Evolutionary conservation across 1,284 basidiomycete genomes (phyloP).

Genomic region (Cutaneotrichosporon spelunceum): DNA sequence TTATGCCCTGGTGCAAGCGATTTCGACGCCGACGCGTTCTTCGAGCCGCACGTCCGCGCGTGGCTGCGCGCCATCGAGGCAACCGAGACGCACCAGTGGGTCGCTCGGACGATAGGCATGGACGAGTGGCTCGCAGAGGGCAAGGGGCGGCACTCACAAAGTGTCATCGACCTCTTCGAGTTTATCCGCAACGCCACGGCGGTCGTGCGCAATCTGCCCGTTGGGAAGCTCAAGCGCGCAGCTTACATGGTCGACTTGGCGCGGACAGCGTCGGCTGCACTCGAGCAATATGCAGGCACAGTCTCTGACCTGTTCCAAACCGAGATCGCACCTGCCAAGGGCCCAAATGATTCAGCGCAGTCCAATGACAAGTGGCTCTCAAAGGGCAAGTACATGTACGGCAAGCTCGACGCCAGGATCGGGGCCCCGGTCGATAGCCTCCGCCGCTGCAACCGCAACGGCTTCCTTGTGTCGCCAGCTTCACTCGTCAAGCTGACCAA

Average conservation of each 20-base stretch:
- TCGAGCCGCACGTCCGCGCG: conserved; percentile 49
- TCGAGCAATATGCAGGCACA: conserved; percentile 46
- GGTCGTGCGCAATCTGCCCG: conserved; percentile 44
- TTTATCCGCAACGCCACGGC: conserved; percentile 44
- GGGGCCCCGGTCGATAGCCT: conserved; percentile 35
- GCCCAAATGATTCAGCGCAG: conserved; percentile 2
- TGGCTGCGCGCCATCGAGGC: conserved; percentile 49
- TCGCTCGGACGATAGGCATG: conserved; percentile 48
- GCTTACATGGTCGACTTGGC: conserved; percentile 50
- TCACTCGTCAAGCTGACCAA: conserved; percentile 50
- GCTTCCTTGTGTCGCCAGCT: conserved; percentile 12
- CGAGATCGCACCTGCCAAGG: conserved; percentile 30
- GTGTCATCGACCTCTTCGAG: conserved; percentile 50
- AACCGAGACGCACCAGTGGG: conserved; percentile 49
- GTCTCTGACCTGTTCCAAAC: conserved; percentile 43
- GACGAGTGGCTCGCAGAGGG: conserved; percentile 51
- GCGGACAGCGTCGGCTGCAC: conserved; percentile 40
- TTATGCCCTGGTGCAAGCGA: conserved; percentile 39
- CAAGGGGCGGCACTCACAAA: conserved; percentile 44
- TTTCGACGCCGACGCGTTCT: conserved; percentile 49
- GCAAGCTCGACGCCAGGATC: conserved; percentile 44
- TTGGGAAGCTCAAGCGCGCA: conserved; percentile 49
- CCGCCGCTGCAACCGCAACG: conserved; percentile 6
- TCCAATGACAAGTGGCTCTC: conserved; percentile 50
- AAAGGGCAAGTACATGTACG: conserved; percentile 49